These are phyloP conservation scores for Phytophthora cajani DNA, from an alignment of 352 stramenopile species.

Conservation along the genomic window DNA sequence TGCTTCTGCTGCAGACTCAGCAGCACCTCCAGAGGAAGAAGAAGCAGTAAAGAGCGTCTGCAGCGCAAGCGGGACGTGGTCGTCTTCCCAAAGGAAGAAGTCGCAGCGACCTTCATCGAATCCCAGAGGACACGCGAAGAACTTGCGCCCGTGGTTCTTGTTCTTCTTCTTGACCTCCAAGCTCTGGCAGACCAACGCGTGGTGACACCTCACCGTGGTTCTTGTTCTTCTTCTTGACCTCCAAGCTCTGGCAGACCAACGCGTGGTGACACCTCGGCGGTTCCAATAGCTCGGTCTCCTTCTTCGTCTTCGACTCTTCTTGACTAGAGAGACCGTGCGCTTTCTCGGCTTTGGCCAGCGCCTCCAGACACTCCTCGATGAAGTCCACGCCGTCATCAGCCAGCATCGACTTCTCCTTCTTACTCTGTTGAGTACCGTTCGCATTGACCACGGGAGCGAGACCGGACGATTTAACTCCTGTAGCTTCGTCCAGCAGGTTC, in stretches of 20 bases:
- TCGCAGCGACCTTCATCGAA: conserved; percentile 85
- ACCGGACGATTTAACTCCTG: conserved; percentile 19
- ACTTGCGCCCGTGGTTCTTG: conserved; percentile 76
- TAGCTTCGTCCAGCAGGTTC: conserved; percentile 31
- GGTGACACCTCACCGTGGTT: conserved; percentile 84
- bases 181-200: conserved; percentile 61
- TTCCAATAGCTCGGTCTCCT: conserved; percentile 24
- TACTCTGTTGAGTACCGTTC: conserved; percentile 35
- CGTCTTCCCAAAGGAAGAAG: conserved; percentile 87
- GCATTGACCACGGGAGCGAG: conserved; percentile 30
- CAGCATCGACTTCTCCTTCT: conserved; percentile 30
- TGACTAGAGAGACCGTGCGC: conserved; percentile 7
- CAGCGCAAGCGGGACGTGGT: conserved; percentile 71
- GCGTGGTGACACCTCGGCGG: conserved; percentile 76
- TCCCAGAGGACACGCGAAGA: conserved; percentile 75
- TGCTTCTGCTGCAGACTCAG: conserved; percentile 31
- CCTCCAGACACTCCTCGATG: conserved; percentile 79
- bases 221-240: conserved; percentile 89
- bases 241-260: conserved; percentile 57
- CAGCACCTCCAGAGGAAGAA: background rate
- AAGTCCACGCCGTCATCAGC: conserved; percentile 77
- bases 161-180: conserved; percentile 88
- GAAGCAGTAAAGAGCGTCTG: conserved; percentile 53
- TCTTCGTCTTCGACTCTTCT: conserved; percentile 3
- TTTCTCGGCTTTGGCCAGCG: conserved; percentile 51